phyloP scores from a whole-genome alignment of 2,329 filamentous ascomycete species.

The Acephala macrosclerotiorum region DNA sequence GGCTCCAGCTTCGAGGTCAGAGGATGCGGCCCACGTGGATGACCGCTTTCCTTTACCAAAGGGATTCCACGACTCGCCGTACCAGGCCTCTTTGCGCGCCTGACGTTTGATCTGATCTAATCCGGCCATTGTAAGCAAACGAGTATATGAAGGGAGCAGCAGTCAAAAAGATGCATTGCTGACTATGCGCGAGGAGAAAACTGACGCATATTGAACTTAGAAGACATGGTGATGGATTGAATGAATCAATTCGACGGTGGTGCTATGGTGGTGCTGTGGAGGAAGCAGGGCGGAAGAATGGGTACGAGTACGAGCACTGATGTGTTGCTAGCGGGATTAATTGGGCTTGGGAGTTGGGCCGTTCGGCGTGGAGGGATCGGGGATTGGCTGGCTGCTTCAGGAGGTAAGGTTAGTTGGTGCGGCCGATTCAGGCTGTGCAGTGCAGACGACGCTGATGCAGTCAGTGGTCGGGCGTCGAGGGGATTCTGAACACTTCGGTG shows the following conservation, averaged over 20 bases:
- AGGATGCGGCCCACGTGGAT: slow-evolving; percentile 29
- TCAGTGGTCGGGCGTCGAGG: neutral
- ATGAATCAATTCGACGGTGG: neutral
- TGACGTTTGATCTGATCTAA: slow-evolving; percentile 39
- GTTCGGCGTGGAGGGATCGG: neutral
- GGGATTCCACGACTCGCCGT: slow-evolving; percentile 42
- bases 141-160: slow-evolving; percentile 13
- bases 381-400: neutral
- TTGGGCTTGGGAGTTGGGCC: neutral
- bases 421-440: neutral
- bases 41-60: slow-evolving; percentile 37
- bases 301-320: neutral
- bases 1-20: slow-evolving; percentile 23
- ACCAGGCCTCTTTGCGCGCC: slow-evolving; percentile 44
- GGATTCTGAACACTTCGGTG: neutral
- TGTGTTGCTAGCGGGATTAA: neutral
- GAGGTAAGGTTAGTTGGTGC: neutral
- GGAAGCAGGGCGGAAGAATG: neutral
- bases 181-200: slow-evolving; percentile 20
- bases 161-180: slow-evolving; percentile 15
- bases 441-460: neutral
- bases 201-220: slow-evolving; percentile 28
- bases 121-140: slow-evolving; percentile 32
- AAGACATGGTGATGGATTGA: slow-evolving; percentile 12
- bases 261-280: slow-evolving; percentile 1